These are phyloP conservation scores for Fraxinus baroniana DNA, from an alignment of 305 asterid species.

Conservation along the genomic window DNA sequence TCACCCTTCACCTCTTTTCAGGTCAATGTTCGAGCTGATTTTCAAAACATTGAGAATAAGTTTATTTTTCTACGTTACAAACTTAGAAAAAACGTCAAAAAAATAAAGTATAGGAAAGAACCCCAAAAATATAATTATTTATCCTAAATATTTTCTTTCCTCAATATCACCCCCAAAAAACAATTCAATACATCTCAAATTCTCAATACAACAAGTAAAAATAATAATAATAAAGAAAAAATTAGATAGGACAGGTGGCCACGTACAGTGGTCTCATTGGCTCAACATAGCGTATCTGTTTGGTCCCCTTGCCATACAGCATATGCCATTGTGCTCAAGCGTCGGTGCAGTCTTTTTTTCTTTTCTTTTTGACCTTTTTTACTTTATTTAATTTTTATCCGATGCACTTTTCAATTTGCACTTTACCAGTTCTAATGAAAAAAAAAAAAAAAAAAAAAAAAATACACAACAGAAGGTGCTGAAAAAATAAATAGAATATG, in stretches of 20 bases:
- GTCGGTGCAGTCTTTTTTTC: background rate
- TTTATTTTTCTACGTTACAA: too few relatives aligned
- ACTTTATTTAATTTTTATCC: background rate
- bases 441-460: background rate
- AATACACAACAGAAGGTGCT: background rate
- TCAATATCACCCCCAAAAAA: too few relatives aligned
- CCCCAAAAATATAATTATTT: too few relatives aligned
- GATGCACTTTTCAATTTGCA: background rate
- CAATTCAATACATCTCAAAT: too few relatives aligned
- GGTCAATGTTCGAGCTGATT: too few relatives aligned
- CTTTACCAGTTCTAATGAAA: background rate
- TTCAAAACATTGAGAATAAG: too few relatives aligned
- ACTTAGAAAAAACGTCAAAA: too few relatives aligned
- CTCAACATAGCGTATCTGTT: background rate
- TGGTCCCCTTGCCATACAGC: background rate
- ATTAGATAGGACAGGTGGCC: background rate
- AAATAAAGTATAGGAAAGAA: too few relatives aligned
- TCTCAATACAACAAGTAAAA: too few relatives aligned
- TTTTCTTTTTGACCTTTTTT: background rate
- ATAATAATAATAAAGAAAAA: too few relatives aligned
- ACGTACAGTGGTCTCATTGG: background rate
- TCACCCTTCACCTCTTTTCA: too few relatives aligned
- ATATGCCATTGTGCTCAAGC: constrained; percentile 17
- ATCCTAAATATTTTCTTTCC: too few relatives aligned
- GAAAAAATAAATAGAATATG: background rate